Base-by-base conservation (phyloP, 345 rosid species). In the Citrus australasica region DNA sequence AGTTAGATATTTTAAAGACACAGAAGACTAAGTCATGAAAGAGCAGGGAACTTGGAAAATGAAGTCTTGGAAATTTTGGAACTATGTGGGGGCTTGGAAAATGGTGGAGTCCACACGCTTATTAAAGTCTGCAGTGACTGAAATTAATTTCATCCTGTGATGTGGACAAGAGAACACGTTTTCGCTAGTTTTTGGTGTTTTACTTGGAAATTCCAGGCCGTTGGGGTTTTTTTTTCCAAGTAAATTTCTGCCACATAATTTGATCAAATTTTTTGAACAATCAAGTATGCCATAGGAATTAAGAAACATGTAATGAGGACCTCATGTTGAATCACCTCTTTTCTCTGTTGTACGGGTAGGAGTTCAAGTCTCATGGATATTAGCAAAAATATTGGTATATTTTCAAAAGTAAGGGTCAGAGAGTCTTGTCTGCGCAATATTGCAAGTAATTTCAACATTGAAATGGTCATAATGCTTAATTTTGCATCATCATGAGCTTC, bases 91-190 rank as follows among this genome's bases (percentile, higher is more conserved):
- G 13, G 7, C 4, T 6, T 3, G 2, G 2, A 17, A 67, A 27
- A 40, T 65, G 69, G 81, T 82, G 84, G 89, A 75, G 76, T 89
- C 90, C 90, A 89, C 90, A 42, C 92, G 92, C 77, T 87, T 80
- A 42, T 42, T 60, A 78, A 79, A 82, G 78, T 79, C 84, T 40
- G 62, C 33, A 46, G 67, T 19, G 76, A 78, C 67, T 25, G 22
- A 46, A n/a, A 10, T 3, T 64, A 32, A 5, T 56, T 13, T 40
- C 42, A 68, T 1, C 1, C 24, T 30, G 32, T n/a, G 73, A 38
- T 5, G 32, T 10, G 30, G 76, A 76, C 70, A 46, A 11, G 35
- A n/a, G 25, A 63, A 69, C 67, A 61, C 46, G 78, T 83, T 73
- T 79, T 80, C 73, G 64, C 6, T n/a, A 56, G 33, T 35, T 84